Percentiles rank a stretch among this genome's conserved stretches.
Conservation (phyloP, 768 basidiomycete genomes). For the Hortiboletus campestris region DNA sequence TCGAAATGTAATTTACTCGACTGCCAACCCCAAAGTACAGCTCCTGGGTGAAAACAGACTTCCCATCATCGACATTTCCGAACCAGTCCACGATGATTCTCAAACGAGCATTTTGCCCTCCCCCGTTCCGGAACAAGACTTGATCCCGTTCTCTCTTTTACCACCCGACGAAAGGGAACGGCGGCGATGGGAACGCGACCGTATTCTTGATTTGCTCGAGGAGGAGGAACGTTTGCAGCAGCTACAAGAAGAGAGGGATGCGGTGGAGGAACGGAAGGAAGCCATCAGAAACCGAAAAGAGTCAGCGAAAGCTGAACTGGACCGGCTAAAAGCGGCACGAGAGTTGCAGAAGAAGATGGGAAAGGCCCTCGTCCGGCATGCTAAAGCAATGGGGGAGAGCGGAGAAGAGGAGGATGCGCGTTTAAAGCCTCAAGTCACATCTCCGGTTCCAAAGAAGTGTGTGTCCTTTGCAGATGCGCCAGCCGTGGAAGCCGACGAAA, state of each 20-base stretch:
- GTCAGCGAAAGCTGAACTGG: conserved; percentile 43
- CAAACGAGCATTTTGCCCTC: conserved; percentile 18
- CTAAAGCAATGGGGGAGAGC: conserved; percentile 35
- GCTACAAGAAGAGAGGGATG: conserved; percentile 38
- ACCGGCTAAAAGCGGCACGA: conserved; percentile 36
- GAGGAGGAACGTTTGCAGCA: conserved; percentile 60
- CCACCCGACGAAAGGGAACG: conserved; percentile 47
- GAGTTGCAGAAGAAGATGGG: conserved; percentile 81
- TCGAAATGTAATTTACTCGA: conserved; percentile 17
- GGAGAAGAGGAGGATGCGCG: conserved; percentile 28
- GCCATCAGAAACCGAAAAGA: conserved; percentile 51
- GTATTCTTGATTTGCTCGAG: conserved; percentile 66
- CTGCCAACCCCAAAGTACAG: conserved; percentile 37
- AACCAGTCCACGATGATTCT: conserved; percentile 41
- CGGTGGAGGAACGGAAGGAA: conserved; percentile 43
- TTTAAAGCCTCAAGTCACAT: conserved; percentile 25
- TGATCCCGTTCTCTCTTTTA: conserved; percentile 47
- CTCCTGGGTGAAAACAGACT: conserved; percentile 74
- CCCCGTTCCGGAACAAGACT: conserved; percentile 39
- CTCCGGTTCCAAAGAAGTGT: conserved; percentile 51
- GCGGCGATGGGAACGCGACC: conserved; percentile 56
- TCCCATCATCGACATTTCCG: conserved; percentile 75
- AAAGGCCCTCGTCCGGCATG: conserved; percentile 53
- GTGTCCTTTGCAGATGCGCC: conserved; percentile 61
- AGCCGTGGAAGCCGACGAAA: conserved; percentile 21